phyloP scores from a whole-genome alignment of 495 filamentous ascomycete genomes.

The Penicillium dipodomyicola region DNA sequence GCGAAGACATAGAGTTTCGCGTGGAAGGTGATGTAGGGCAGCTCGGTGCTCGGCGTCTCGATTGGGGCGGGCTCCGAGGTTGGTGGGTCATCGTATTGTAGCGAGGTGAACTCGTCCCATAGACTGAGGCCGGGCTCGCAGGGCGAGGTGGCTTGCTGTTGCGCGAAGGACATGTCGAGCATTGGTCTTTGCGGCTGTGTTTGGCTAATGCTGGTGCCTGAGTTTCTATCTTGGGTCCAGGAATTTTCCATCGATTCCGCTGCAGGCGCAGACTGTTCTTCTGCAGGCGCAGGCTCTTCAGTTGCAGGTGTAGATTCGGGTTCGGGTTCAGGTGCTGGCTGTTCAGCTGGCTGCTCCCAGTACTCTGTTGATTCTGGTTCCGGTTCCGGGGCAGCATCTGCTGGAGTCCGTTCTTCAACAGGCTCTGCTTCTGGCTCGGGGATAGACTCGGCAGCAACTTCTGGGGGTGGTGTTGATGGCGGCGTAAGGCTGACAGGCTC shows the following conservation, averaged over 20 bases:
- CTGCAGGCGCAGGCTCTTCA: not conserved
- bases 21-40: slow-evolving; percentile 47
- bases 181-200: slow-evolving; percentile 26
- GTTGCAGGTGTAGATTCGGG: not conserved
- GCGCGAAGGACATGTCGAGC: slow-evolving; percentile 47
- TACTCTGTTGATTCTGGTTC: not conserved
- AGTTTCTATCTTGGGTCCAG: slow-evolving; percentile 12
- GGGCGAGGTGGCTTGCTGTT: slow-evolving; percentile 31
- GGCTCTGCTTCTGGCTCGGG: slow-evolving; percentile 3
- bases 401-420: not conserved
- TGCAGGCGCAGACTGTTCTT: slow-evolving; percentile 2
- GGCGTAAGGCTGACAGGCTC: slow-evolving; percentile 38
- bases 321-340: not conserved
- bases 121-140: slow-evolving; percentile 37
- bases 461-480: slow-evolving; percentile 39
- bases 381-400: not conserved
- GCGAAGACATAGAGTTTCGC: slow-evolving; percentile 51
- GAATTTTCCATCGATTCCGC: slow-evolving; percentile 9
- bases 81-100: slow-evolving; percentile 37
- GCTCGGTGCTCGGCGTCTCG: slow-evolving; percentile 17
- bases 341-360: not conserved
- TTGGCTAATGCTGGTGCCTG: slow-evolving; percentile 5
- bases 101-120: slow-evolving; percentile 42
- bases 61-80: slow-evolving; percentile 11
- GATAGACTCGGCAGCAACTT: not conserved